Base-by-base conservation (phyloP, 2,329 filamentous ascomycete species). In the Neofusicoccum sp. region DNA sequence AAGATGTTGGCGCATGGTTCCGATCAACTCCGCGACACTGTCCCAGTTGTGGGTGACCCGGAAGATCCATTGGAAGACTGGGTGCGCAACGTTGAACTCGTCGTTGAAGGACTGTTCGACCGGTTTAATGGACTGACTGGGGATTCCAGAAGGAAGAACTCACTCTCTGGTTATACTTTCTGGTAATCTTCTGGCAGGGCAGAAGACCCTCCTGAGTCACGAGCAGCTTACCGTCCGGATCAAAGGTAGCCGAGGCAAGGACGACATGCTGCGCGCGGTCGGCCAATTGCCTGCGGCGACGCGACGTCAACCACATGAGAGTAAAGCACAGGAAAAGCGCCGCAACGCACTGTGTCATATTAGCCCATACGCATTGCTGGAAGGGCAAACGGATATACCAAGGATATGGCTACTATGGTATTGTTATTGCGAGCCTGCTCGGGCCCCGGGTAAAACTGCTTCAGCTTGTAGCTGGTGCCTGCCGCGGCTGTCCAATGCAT, bases 61-160 rank as follows among this genome's bases (percentile, higher is more conserved):
- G 70, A 90, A 96, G 68, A 95, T 88, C 92, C 92, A 96, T 53
- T 92, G 86, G 73, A 95, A 96, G 1, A 93, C 85, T 0, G 89
- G 85, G 70, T 96, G 91, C 0, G 85, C 84, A 26, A 86, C 86
- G 60, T 86, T 86, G 68, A 96, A 93, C 12, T 87, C 84, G 63
- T 96, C 90, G 62, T 87, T 85, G 58, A 88, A 84, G 30, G 85
- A 86, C 71, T 75, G 64, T 71, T 16, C 11, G n/a, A 14, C 30
- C 14, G 40, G 20, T 24, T 14, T 4, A 44, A 45, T 41, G 12
- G 14, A 51, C 24, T 9, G 11, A 20, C 9, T 16, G 4, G 1
- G 7, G 7, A 16, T 2, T 14, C 24, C 2, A 11, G 28, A 36
- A 1, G n/a, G 3, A 16, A 16, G 12, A 4, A 49, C 60, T 48